phyloP scores from a whole-genome alignment of 1,139 yeast species.

The Suhomyces guaymorum region DNA sequence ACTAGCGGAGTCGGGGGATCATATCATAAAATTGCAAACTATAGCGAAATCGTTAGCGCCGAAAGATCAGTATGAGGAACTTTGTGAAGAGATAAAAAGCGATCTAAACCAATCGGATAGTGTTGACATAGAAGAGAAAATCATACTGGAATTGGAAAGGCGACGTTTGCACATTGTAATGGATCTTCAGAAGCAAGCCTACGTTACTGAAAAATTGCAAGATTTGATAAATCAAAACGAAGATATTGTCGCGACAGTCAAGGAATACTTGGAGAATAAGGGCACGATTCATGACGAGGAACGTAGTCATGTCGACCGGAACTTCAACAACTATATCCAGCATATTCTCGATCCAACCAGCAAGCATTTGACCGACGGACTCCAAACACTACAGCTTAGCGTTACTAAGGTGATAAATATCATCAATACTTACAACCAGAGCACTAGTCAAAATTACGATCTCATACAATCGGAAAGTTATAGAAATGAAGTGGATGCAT shows the following conservation, averaged over 20 bases:
- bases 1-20: slow-evolving; percentile 24
- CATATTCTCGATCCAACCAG: slow-evolving; percentile 16
- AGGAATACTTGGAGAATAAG: slow-evolving; percentile 36
- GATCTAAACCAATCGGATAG: too few species aligned
- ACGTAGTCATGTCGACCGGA: slow-evolving; percentile 8
- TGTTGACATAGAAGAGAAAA: slow-evolving; percentile 6
- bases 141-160: slow-evolving; percentile 26
- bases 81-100: slow-evolving; percentile 3
- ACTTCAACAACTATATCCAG: slow-evolving; percentile 12
- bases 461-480: slow-evolving; percentile 17
- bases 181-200: slow-evolving; percentile 49
- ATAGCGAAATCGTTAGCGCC: slow-evolving; percentile 26
- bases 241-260: slow-evolving; percentile 40
- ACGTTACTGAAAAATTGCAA: slow-evolving; percentile 32
- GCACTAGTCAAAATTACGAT: slow-evolving; percentile 5
- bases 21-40: slow-evolving; percentile 23
- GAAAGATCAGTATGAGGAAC: slow-evolving; percentile 16
- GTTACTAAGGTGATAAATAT: slow-evolving; percentile 12
- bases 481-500: slow-evolving; percentile 22
- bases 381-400: slow-evolving; percentile 11
- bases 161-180: slow-evolving; percentile 39
- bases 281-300: slow-evolving; percentile 20
- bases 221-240: slow-evolving; percentile 41
- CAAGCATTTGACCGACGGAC: slow-evolving; percentile 11
- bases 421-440: slow-evolving; percentile 9